Conservation (phyloP, 371 early-diverging fungal genomes). For the Capillidium heterosporum region DNA sequence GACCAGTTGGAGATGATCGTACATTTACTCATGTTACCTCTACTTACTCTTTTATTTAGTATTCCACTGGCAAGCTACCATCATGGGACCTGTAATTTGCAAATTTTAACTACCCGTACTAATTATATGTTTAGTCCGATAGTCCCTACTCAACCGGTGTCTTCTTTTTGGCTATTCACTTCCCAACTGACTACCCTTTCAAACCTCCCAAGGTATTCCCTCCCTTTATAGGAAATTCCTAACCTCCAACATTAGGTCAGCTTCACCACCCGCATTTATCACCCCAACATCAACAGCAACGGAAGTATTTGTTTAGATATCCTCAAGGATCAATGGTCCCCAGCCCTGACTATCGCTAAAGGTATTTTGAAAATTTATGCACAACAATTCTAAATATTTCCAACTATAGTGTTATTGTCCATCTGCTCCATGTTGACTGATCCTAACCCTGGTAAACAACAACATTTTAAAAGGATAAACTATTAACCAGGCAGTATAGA, state of each 20-base stretch:
- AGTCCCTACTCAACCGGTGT: slow-evolving; percentile 76
- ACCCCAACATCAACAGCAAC: slow-evolving; percentile 86
- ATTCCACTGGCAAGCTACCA: slow-evolving; percentile 92
- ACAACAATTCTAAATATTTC: neutral
- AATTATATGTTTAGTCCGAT: slow-evolving; percentile 19
- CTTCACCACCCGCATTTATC: slow-evolving; percentile 84
- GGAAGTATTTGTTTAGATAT: slow-evolving; percentile 89
- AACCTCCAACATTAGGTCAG: slow-evolving; percentile 20
- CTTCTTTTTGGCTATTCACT: slow-evolving; percentile 94
- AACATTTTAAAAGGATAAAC: neutral
- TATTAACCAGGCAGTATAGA: slow-evolving; percentile 19
- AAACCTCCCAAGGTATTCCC: slow-evolving; percentile 59
- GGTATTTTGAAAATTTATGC: slow-evolving; percentile 6
- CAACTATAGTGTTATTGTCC: slow-evolving; percentile 45
- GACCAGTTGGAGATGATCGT: slow-evolving; percentile 82
- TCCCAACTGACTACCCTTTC: slow-evolving; percentile 86
- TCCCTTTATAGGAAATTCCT: neutral
- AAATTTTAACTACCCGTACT: neutral
- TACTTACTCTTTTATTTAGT: slow-evolving; percentile 12
- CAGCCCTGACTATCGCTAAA: slow-evolving; percentile 83
- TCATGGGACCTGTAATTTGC: slow-evolving; percentile 70
- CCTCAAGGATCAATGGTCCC: slow-evolving; percentile 89
- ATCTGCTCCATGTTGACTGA: slow-evolving; percentile 81
- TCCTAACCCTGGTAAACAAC: slow-evolving; percentile 59
- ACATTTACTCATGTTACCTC: neutral